Evolutionary conservation across 139 green algal genomes (phyloP).

Genomic region (Chlorella sp.): DNA sequence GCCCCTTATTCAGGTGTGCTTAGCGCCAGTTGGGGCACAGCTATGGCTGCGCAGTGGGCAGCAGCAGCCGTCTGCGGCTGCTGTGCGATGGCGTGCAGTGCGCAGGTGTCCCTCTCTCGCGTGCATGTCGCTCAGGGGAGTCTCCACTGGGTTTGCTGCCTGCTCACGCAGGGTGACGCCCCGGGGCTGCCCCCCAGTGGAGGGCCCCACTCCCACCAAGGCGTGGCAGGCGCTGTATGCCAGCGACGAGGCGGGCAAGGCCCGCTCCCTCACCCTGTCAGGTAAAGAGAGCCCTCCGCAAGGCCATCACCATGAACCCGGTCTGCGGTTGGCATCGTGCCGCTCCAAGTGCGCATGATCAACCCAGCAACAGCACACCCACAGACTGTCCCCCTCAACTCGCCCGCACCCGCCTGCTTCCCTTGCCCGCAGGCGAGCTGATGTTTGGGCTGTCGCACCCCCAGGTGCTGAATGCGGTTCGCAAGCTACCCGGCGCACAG

Average conservation of each 20-base stretch:
- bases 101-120: no score
- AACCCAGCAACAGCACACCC: neutral
- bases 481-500: constrained; percentile 48
- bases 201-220: constrained; percentile 45
- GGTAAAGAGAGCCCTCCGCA: constrained; percentile 12
- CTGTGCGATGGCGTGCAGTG: neutral
- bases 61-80: no score
- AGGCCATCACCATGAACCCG: no score
- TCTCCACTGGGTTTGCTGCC: neutral
- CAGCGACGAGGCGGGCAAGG: neutral
- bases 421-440: constrained; percentile 25
- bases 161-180: constrained; percentile 58
- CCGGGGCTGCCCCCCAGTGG: constrained; percentile 35
- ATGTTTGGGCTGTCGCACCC: constrained; percentile 61
- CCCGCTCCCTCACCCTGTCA: neutral
- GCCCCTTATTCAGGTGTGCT: constrained; percentile 70
- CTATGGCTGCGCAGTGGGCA: no score
- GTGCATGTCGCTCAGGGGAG: neutral
- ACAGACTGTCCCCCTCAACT: no score
- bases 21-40: neutral
- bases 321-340: no score
- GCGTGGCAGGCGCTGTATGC: constrained; percentile 63
- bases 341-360: no score
- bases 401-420: neutral
- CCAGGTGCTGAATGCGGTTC: constrained; percentile 44